Evolutionary conservation across 2,329 filamentous ascomycete genomes (phyloP), one percentile per base, ranked within the genome.

Genomic region (Colletotrichum falcatum): DNA sequence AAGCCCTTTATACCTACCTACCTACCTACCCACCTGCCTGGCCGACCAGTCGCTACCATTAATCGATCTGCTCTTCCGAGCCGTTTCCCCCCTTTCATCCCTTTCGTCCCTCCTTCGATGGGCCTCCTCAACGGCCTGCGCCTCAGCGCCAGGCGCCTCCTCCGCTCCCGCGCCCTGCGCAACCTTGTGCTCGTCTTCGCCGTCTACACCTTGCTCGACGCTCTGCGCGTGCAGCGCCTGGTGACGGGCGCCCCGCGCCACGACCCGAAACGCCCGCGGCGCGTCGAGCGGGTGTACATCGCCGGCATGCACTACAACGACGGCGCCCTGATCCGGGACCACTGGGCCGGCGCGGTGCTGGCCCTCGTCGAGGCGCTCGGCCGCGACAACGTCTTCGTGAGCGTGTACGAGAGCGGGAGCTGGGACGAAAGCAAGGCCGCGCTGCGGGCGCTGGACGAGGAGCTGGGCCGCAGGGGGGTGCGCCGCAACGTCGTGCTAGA

Each of bases 221-320:
- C 81, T 46, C 76, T 83, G 26, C 80, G 80, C 18, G 79, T 84
- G 53, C 72, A 74, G 51, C 66, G 61, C 53, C 14, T 39, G 33
- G 55, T 74, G 23, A 65, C 72, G 20, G 23, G 16, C 26, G 35
- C 58, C 23, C 39, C 65, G 55, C 28, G 49, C 20, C 70, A 65
- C 65, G 65, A 72, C 26, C 54, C 66, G 63, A 74, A 77, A 64
- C 59, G 65, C 18, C 73, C 72, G 12, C 76, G 77, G 54, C 76
- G 74, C 28, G 74, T 72, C 58, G 79, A 83, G 75, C 80, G 82
- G 72, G 86, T 94, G 72, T 94, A 89, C 80, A 92, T 94, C 71
- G 88, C 90, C 5, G 88, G 88, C 71, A 88, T 91, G 76, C 90
- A 92, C 76, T 92, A 90, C 85, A 93, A 92, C 75, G 88, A 88